Conservation (phyloP, 2,329 filamentous ascomycete species). For the Nigrospora sphaerica region DNA sequence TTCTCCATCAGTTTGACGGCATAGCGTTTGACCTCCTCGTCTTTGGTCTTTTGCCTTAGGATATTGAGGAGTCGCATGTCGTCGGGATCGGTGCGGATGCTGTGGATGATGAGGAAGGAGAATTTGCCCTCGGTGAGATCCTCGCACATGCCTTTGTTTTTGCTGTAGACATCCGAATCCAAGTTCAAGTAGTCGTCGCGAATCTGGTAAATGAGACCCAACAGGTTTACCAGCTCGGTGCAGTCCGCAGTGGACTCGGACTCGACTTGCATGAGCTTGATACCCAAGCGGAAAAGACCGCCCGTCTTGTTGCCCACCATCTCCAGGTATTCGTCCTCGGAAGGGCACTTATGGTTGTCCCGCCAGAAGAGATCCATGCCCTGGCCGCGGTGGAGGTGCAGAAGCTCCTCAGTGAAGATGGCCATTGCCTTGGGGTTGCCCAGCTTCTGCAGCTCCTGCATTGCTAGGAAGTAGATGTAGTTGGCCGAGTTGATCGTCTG, state of each 20-base stretch:
- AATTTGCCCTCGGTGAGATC: constrained; percentile 97
- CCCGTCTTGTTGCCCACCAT: constrained; percentile 92
- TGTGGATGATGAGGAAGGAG: constrained; percentile 91
- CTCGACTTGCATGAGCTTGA: constrained; percentile 84
- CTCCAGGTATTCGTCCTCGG: constrained; percentile 85
- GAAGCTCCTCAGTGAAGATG: constrained; percentile 74
- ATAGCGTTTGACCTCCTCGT: constrained; percentile 85
- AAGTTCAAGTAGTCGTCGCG: constrained; percentile 93
- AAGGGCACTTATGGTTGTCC: constrained; percentile 75
- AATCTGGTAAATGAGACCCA: constrained; percentile 85
- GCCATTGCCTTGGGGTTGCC: constrained; percentile 58
- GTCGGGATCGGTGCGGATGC: constrained; percentile 68
- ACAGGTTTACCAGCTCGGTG: constrained; percentile 75
- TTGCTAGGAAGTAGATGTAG: constrained; percentile 78
- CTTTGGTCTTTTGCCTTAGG: constrained; percentile 78
- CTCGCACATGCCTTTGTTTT: constrained; percentile 91
- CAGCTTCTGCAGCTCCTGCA: constrained; percentile 67
- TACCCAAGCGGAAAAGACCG: constrained; percentile 74
- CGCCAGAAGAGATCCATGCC: constrained; percentile 91
- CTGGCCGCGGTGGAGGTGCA: constrained; percentile 80
- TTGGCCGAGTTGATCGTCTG: constrained; percentile 90
- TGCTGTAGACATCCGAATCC: constrained; percentile 62
- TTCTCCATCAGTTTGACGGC: constrained; percentile 86
- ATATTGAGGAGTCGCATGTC: constrained; percentile 86
- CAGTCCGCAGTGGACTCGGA: constrained; percentile 54